phyloP scores from a whole-genome alignment of 768 basidiomycete species.

The Epithele typhae region DNA sequence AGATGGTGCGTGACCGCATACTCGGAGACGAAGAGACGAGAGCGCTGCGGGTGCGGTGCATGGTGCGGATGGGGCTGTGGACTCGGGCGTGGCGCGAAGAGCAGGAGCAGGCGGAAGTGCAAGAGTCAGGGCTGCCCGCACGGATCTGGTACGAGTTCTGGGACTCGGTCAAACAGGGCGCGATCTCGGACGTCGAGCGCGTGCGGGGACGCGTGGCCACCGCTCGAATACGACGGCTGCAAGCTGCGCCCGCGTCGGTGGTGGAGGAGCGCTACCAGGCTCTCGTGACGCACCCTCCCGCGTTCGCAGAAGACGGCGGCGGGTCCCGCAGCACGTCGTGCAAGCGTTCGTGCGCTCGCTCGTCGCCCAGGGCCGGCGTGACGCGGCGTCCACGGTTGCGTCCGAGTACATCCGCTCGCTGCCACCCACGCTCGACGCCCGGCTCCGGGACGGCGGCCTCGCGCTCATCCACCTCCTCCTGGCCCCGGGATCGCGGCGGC shows the following conservation, averaged over 20 bases:
- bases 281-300: conserved; percentile 40
- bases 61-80: conserved; percentile 56
- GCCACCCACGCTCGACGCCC: conserved; percentile 36
- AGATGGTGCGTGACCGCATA: conserved; percentile 43
- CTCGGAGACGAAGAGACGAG: conserved; percentile 48
- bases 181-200: neutral
- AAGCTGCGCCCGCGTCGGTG: conserved; percentile 1
- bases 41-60: conserved; percentile 52
- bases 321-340: conserved; percentile 39
- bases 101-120: neutral
- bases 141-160: conserved; percentile 63
- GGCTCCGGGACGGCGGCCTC: conserved; percentile 35
- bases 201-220: neutral
- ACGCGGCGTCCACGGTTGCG: conserved; percentile 28
- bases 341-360: conserved; percentile 43
- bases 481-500: conserved; percentile 9
- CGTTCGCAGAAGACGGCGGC: conserved; percentile 28
- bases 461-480: conserved; percentile 55
- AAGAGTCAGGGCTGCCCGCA: conserved; percentile 28
- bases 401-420: conserved; percentile 46
- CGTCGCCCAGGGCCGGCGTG: conserved; percentile 27
- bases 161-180: conserved; percentile 10
- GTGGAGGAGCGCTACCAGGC: conserved; percentile 12
- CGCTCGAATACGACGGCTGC: neutral
- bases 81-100: conserved; percentile 45